phyloP scores from a whole-genome alignment of 2,329 filamentous ascomycete species.

The Aureobasidium melanogenum region DNA sequence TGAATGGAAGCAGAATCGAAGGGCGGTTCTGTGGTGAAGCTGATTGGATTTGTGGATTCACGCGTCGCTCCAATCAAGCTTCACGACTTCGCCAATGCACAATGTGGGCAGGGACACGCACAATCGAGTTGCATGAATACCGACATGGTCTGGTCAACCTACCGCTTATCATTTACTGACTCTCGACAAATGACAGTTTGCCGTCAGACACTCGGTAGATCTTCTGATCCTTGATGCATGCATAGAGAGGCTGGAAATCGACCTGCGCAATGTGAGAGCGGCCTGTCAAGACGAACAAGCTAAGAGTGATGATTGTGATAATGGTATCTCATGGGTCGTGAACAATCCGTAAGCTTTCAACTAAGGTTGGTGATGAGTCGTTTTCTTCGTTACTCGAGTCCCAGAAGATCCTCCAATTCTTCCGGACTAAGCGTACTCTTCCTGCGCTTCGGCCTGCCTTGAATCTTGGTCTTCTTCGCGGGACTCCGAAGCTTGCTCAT shows the following conservation, averaged over 20 bases:
- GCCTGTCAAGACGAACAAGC: neutral
- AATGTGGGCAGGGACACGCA: slow-evolving; percentile 1
- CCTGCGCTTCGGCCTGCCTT: slow-evolving; percentile 53
- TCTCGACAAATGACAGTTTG: neutral
- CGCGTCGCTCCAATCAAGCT: slow-evolving; percentile 1
- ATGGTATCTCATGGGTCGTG: slow-evolving; percentile 2
- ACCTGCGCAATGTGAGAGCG: neutral
- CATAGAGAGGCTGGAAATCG: neutral
- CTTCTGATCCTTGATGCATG: neutral
- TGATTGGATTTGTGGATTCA: neutral
- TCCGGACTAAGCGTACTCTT: slow-evolving; percentile 68
- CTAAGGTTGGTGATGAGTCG: neutral
- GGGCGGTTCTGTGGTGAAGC: slow-evolving; percentile 8
- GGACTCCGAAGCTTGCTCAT: slow-evolving; percentile 20
- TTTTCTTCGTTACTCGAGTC: slow-evolving; percentile 12
- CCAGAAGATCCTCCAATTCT: slow-evolving; percentile 56
- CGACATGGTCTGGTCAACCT: neutral
- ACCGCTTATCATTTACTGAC: neutral
- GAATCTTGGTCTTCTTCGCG: slow-evolving; percentile 38
- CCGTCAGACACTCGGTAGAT: neutral
- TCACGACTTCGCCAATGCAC: neutral
- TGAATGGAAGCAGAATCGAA: neutral
- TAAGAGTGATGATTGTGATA: neutral
- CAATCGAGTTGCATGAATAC: slow-evolving; percentile 11
- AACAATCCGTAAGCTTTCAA: slow-evolving; percentile 3